These are phyloP conservation scores for Fennellomyces sp. DNA, from an alignment of 371 early-diverging fungal species.

Conservation along the genomic window DNA sequence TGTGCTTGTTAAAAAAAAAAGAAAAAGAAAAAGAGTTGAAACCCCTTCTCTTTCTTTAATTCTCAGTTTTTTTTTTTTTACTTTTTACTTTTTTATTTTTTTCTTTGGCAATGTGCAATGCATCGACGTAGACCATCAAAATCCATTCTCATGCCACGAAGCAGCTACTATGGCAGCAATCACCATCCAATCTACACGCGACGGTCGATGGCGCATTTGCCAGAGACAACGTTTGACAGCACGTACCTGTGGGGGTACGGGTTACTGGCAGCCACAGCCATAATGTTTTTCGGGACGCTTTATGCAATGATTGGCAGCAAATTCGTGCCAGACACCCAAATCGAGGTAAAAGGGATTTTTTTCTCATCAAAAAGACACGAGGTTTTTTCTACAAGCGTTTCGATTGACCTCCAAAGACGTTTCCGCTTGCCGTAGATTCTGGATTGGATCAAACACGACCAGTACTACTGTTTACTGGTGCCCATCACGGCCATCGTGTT, in stretches of 20 bases:
- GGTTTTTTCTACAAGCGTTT: too few relatives aligned
- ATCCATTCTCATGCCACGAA: conserved; percentile 22
- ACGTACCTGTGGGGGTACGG: conserved; percentile 75
- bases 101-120: conserved; percentile 5
- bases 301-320: conserved; percentile 77
- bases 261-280: conserved; percentile 61
- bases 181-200: conserved; percentile 23
- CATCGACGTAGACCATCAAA: conserved; percentile 33
- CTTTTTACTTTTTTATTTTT: too few relatives aligned
- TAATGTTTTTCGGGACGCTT: conserved; percentile 61
- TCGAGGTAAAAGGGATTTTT: conserved; percentile 40
- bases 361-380: background rate
- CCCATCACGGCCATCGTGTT: conserved; percentile 82
- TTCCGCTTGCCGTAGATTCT: conserved; percentile 42
- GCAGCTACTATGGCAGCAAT: background rate
- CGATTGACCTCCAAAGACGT: background rate
- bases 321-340: conserved; percentile 71
- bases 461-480: conserved; percentile 83
- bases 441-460: conserved; percentile 78
- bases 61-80: too few relatives aligned
- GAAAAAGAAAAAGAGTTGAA: too few relatives aligned
- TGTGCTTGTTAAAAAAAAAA: too few relatives aligned
- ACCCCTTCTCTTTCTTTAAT: too few relatives aligned
- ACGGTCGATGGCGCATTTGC: conserved; percentile 52
- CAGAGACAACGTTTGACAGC: conserved; percentile 66